A percentile compares a stretch with the other conserved stretches of the same genome.
Conservation (phyloP, 2,329 filamentous ascomycete species). For the Whalleya microplaca region DNA sequence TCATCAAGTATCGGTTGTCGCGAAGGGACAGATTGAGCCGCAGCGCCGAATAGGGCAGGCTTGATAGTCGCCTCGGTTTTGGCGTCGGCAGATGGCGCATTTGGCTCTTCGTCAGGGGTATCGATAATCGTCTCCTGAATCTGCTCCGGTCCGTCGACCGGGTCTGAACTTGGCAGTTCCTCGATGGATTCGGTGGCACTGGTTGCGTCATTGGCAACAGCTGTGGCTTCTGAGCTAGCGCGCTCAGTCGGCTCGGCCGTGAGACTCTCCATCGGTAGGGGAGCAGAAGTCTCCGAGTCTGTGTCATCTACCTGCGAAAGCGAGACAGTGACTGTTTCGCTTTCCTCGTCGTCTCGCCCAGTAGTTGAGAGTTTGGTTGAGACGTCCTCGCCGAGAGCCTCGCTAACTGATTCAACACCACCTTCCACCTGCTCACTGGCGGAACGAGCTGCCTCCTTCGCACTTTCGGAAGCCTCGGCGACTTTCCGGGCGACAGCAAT, state of each 20-base stretch:
- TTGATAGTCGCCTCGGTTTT: constrained; percentile 41
- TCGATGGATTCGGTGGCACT: constrained; percentile 35
- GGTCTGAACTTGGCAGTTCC: constrained; percentile 23
- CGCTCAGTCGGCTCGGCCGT: constrained; percentile 26
- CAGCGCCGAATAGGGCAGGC: constrained; percentile 54
- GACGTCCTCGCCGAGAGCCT: constrained; percentile 38
- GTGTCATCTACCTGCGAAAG: constrained; percentile 22
- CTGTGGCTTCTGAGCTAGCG: constrained; percentile 30
- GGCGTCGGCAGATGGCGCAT: constrained; percentile 23
- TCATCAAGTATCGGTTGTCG: constrained; percentile 55
- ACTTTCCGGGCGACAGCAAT: constrained; percentile 45
- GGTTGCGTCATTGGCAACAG: constrained; percentile 34
- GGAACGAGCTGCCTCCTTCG: constrained; percentile 13
- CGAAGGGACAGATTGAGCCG: constrained; percentile 53
- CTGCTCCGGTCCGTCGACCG: constrained; percentile 32
- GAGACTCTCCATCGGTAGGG: constrained; percentile 29
- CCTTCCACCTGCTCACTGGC: constrained; percentile 26
- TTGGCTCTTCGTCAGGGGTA: constrained; percentile 28
- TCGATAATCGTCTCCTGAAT: constrained; percentile 42
- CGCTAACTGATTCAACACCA: constrained; percentile 12
- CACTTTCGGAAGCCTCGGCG: constrained; percentile 33
- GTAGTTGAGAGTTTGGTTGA: constrained; percentile 30
- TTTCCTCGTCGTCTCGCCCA: constrained; percentile 28
- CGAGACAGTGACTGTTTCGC: constrained; percentile 36
- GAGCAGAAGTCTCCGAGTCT: constrained; percentile 28